These are phyloP conservation scores for Neofusicoccum sp. DNA, from an alignment of 2,329 filamentous ascomycete species.

Conservation along the genomic window DNA sequence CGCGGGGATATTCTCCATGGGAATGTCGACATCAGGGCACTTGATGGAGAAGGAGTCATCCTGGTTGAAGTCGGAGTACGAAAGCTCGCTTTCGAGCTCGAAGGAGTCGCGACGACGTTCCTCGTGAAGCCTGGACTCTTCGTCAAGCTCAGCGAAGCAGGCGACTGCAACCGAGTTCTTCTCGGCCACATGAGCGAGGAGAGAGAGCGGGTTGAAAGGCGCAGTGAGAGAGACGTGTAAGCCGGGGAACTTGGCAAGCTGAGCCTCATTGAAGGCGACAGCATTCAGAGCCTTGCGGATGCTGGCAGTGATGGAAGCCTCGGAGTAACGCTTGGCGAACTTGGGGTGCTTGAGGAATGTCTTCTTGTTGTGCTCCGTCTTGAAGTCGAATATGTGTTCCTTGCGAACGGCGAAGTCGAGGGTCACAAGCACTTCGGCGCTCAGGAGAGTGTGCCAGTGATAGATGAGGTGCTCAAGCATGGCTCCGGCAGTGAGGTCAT, in stretches of 20 bases:
- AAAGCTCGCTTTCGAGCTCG: not conserved
- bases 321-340: not conserved
- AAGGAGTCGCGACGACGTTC: too few species aligned
- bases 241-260: not conserved
- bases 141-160: not conserved
- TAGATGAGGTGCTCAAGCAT: not conserved
- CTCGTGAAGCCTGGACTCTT: too few species aligned
- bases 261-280: not conserved
- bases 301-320: not conserved
- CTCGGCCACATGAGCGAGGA: not conserved
- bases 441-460: not conserved
- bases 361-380: not conserved
- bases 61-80: not conserved
- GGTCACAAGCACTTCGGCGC: not conserved
- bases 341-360: not conserved
- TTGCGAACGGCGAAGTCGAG: slow-evolving; percentile 9
- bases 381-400: slow-evolving; percentile 1
- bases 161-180: not conserved
- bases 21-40: not conserved
- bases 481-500: not conserved
- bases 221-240: not conserved
- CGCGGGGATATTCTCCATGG: not conserved
- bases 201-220: not conserved
- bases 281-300: slow-evolving; percentile 4
- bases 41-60: not conserved